Conservation (phyloP, 257 asterid genomes). For the Ehretia macrophylla region DNA sequence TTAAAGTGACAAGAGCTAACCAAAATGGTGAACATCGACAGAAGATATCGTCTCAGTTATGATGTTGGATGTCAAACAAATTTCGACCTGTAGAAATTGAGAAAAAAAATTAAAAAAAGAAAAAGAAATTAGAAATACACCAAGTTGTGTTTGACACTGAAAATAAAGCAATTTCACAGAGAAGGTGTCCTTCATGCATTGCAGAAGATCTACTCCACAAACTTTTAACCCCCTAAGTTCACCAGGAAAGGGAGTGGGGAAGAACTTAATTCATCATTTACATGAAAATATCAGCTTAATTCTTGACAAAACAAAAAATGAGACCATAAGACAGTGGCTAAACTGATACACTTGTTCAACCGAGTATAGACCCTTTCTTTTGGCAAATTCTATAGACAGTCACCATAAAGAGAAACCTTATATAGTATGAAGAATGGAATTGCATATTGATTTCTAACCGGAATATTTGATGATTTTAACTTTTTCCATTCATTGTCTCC, state of each 20-base stretch:
- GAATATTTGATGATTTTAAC: conserved; percentile 55
- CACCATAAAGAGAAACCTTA: conserved; percentile 2
- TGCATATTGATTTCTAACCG: conserved; percentile 40
- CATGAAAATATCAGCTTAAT: too few relatives aligned
- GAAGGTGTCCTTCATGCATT: neutral
- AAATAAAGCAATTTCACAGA: too few relatives aligned
- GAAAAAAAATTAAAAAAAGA: too few relatives aligned
- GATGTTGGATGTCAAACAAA: conserved; percentile 93
- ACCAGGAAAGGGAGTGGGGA: neutral
- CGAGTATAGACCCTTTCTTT: neutral
- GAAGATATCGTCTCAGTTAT: conserved; percentile 79
- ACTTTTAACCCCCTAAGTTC: neutral
- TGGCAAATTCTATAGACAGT: neutral
- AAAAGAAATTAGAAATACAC: neutral
- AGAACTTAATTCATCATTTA: neutral
- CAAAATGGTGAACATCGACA: conserved; percentile 86
- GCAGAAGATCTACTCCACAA: conserved; percentile 1
- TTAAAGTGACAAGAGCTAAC: conserved; percentile 28
- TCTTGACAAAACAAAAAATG: neutral
- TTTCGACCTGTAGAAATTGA: conserved; percentile 67
- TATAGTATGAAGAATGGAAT: conserved; percentile 12
- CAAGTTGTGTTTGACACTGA: too few relatives aligned
- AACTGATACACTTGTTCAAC: conserved; percentile 1
- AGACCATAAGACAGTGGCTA: neutral
- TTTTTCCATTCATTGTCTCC: conserved; percentile 62